phyloP scores from a whole-genome alignment of 2,329 filamentous ascomycete species.

The Aureobasidium subglaciale region DNA sequence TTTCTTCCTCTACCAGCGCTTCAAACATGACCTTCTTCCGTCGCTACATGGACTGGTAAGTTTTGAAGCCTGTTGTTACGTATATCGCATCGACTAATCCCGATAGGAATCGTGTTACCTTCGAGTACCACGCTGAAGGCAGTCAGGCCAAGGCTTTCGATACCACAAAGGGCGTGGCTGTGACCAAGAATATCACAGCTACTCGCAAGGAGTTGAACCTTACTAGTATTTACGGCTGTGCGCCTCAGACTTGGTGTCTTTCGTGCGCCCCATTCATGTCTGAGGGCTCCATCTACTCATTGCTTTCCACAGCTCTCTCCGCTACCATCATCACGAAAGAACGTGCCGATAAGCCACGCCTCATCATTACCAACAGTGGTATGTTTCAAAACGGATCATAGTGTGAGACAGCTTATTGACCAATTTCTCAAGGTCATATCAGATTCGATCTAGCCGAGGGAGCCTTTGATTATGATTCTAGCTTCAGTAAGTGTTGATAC shows the following conservation, averaged over 20 bases:
- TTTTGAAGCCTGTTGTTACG: no score
- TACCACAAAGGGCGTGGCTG: slow-evolving; percentile 39
- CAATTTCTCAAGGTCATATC: slow-evolving; percentile 41
- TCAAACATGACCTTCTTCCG: slow-evolving; percentile 12
- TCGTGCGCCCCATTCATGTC: slow-evolving; percentile 48
- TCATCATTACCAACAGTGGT: slow-evolving; percentile 51
- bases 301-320: slow-evolving; percentile 35
- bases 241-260: slow-evolving; percentile 53
- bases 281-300: slow-evolving; percentile 48
- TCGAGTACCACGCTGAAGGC: slow-evolving; percentile 54
- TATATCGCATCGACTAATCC: no score
- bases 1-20: slow-evolving; percentile 18
- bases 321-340: slow-evolving; percentile 15
- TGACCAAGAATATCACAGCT: slow-evolving; percentile 45
- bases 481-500: neutral
- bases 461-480: slow-evolving; percentile 46
- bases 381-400: neutral
- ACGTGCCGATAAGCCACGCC: slow-evolving; percentile 24
- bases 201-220: slow-evolving; percentile 49
- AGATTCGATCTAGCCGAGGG: slow-evolving; percentile 58
- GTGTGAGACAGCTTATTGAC: neutral
- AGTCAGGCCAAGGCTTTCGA: slow-evolving; percentile 45
- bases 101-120: slow-evolving; percentile 58
- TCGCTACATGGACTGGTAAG: slow-evolving; percentile 47
- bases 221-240: slow-evolving; percentile 47